These are phyloP conservation scores for Lachnellula hyalina DNA, from an alignment of 2,329 filamentous ascomycete genomes.

Conservation along the genomic window DNA sequence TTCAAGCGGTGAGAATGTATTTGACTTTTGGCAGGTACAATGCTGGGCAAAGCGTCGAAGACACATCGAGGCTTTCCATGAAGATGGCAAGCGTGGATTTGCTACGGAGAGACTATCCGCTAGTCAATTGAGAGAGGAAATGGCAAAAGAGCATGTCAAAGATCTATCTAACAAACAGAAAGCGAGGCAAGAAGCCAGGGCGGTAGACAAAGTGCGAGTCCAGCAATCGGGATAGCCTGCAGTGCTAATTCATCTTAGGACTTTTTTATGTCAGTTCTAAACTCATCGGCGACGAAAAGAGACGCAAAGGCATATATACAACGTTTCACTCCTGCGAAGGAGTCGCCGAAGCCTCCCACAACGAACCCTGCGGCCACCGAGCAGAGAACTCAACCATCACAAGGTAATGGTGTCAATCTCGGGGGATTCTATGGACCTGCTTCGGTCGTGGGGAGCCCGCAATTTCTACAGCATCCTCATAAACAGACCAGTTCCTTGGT, in stretches of 20 bases:
- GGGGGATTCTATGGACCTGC: slow-evolving; percentile 55
- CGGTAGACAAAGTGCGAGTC: slow-evolving; percentile 42
- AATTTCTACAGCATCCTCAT: slow-evolving; percentile 49
- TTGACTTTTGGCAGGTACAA: slow-evolving; percentile 23
- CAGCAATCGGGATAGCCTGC: neutral
- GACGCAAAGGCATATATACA: slow-evolving; percentile 90
- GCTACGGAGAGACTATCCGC: slow-evolving; percentile 9
- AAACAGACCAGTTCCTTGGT: slow-evolving; percentile 18
- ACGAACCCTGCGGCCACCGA: slow-evolving; percentile 1
- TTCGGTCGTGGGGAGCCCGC: slow-evolving; percentile 53
- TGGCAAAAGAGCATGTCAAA: slow-evolving; percentile 26
- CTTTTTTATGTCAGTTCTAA: slow-evolving; percentile 79
- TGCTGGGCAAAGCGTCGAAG: slow-evolving; percentile 21
- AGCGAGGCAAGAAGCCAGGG: slow-evolving; percentile 43
- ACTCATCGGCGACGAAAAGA: slow-evolving; percentile 83
- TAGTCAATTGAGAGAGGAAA: slow-evolving; percentile 24
- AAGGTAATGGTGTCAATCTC: slow-evolving; percentile 49
- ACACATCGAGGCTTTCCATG: neutral
- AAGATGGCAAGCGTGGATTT: slow-evolving; percentile 11
- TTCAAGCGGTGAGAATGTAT: slow-evolving; percentile 7
- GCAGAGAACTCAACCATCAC: slow-evolving; percentile 20
- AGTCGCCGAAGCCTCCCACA: slow-evolving; percentile 18
- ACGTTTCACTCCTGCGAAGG: slow-evolving; percentile 58
- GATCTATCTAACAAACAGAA: slow-evolving; percentile 29
- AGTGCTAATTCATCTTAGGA: slow-evolving; percentile 49